Percentiles rank a stretch among this genome's conserved stretches.
Conservation (phyloP, 75 land plant species). For the Pinus albicaulis region DNA sequence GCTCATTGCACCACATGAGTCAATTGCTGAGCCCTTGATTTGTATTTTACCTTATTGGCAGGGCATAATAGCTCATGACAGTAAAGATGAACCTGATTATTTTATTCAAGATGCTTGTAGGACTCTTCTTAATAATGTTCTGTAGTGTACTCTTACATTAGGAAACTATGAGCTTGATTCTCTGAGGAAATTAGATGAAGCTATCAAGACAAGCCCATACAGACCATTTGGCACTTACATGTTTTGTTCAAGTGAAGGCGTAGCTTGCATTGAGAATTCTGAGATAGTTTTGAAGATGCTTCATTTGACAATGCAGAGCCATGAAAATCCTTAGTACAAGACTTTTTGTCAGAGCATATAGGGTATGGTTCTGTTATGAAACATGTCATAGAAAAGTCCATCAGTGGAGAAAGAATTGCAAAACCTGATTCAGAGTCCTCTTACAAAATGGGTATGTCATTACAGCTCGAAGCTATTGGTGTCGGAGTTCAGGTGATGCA, state of each 20-base stretch:
- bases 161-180: too few species aligned
- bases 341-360: background rate
- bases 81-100: background rate
- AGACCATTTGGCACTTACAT: constrained; percentile 56
- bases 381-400: too few species aligned
- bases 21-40: constrained; percentile 27
- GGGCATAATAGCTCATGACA: background rate
- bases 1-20: constrained; percentile 40
- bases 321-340: background rate
- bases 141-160: background rate
- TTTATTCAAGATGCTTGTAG: constrained; percentile 1
- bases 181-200: too few species aligned
- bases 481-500: too few species aligned
- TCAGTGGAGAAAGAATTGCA: too few species aligned
- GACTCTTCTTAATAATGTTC: constrained; percentile 1
- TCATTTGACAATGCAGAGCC: constrained; percentile 9
- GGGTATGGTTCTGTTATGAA: too few species aligned
- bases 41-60: constrained; percentile 26
- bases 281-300: constrained; percentile 60
- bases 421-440: too few species aligned
- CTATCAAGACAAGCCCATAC: constrained; percentile 31
- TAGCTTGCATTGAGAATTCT: constrained; percentile 34
- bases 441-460: too few species aligned
- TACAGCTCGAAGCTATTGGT: too few species aligned
- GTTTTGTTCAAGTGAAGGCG: constrained; percentile 31